Evolutionary conservation across 169 alveolate species (phyloP).

Genomic region (Eimeria necatrix): DNA sequence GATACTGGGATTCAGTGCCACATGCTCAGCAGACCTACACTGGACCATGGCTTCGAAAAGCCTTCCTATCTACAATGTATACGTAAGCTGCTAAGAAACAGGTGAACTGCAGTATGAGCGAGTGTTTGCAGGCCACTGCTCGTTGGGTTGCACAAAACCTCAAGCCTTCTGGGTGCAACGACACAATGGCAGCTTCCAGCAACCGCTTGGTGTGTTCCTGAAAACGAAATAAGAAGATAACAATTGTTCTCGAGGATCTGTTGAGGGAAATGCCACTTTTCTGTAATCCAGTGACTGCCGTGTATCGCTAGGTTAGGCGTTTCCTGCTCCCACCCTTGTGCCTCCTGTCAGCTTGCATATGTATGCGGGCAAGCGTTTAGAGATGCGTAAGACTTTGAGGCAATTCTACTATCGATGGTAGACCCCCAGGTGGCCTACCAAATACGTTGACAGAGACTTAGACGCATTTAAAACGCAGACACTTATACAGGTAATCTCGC

Average conservation of each 20-base stretch:
- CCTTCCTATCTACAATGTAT: background rate
- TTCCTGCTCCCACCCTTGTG: background rate
- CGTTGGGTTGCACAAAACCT: slow-evolving; percentile 27
- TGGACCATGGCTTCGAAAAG: background rate
- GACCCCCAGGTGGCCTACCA: background rate
- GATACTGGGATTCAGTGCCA: background rate
- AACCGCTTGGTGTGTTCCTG: background rate
- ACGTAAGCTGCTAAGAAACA: too few relatives aligned
- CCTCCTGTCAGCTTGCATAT: background rate
- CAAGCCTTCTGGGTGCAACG: background rate
- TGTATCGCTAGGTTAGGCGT: background rate
- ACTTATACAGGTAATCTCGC: too few relatives aligned
- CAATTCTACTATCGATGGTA: background rate
- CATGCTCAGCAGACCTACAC: background rate
- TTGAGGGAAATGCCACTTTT: background rate
- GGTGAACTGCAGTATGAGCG: too few relatives aligned
- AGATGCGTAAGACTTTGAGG: background rate
- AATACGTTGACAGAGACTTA: too few relatives aligned
- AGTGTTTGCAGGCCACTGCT: slow-evolving; percentile 27
- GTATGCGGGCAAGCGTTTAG: background rate
- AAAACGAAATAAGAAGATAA: background rate
- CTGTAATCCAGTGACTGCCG: background rate
- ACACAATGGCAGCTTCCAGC: slow-evolving; percentile 9
- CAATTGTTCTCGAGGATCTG: background rate
- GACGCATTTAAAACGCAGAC: too few relatives aligned